Base-by-base conservation (phyloP, 2,329 filamentous ascomycete species). In the Balansia obtecta region DNA sequence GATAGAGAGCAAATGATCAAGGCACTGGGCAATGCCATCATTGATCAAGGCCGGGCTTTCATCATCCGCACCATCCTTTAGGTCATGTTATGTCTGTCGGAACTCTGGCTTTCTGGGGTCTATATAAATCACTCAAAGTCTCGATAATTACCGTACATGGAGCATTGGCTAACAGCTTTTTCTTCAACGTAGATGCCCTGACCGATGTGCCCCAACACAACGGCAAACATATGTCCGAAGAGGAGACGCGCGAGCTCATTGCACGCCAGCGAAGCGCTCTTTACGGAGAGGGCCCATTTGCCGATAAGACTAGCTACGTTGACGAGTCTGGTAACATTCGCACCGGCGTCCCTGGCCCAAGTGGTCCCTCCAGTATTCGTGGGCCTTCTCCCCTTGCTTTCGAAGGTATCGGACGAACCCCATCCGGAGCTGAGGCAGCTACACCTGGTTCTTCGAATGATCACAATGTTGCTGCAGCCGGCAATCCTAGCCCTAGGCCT, bases 211-310 rank as follows among this genome's bases (percentile, higher is more conserved):
- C 63, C 54, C 61, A 65, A 42, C 61, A 57, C 46, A 55, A 54
- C 50, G 78, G 75, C 75, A 96, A 96, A 75, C 83, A 74, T 63
- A 86, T 95, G 85, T 94, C 85, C 65, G 93, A 97, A 73, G 90
- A 96, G 61, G 90, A 95, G 63, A 91, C 91, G 61, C 88, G 91
- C 61, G 91, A 97, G 61, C 77, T 97, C 67, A 95, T 97, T 69
- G 87, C 90, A 60, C 90, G 91, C 64, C 93, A 97, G 72, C 89
- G 94, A 69, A 90, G 85, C 68, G 90, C 91, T 57, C 73, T 98
- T 58, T 98, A 97, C 68, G 88, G 89, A 65, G 88, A 87, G 63
- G 75, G 75, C 11, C 66, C 77, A 48, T 85, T 88, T 65, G 81
- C 84, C 63, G 82, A 84, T 57, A 80, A 78, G 57, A 75, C 73